Percentiles rank a stretch among this genome's conserved stretches.
Conservation (phyloP, 2,329 filamentous ascomycete genomes). For the Dendrostoma leiphaemia region DNA sequence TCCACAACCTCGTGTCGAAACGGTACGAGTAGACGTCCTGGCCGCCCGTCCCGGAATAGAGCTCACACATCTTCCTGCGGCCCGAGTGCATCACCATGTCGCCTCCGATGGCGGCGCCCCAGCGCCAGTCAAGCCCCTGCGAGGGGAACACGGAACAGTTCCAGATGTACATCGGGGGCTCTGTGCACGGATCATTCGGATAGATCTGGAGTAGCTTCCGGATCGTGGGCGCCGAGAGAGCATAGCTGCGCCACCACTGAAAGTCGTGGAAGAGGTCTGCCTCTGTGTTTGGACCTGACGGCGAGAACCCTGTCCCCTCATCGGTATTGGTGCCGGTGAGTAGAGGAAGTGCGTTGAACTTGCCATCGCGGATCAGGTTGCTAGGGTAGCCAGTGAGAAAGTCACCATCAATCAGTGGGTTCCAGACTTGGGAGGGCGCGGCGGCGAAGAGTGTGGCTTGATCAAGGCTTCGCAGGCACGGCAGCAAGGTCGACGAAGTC, state of each 20-base stretch:
- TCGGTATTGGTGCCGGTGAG: conserved; percentile 49
- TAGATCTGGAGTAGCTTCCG: conserved; percentile 44
- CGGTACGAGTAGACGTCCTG: conserved; percentile 45
- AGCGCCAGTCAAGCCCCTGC: conserved; percentile 42
- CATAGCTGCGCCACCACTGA: conserved; percentile 43
- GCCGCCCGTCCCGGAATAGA: conserved; percentile 31
- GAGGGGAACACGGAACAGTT: conserved; percentile 30
- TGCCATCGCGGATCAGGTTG: conserved; percentile 38
- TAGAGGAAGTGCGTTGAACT: conserved; percentile 42
- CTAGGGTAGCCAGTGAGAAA: conserved; percentile 48
- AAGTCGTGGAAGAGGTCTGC: conserved; percentile 40
- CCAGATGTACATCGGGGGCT: conserved; percentile 41
- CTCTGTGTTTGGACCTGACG: conserved; percentile 38
- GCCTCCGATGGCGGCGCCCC: conserved; percentile 41
- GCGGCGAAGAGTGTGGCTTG: conserved; percentile 32
- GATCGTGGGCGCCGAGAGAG: conserved; percentile 42
- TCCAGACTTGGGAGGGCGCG: conserved; percentile 37
- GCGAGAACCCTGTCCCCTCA: conserved; percentile 42
- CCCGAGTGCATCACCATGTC: conserved; percentile 49
- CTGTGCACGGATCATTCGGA: conserved; percentile 44
- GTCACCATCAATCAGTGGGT: conserved; percentile 44
- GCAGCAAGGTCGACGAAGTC: conserved; percentile 30
- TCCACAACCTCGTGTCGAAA: conserved; percentile 46
- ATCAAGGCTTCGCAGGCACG: conserved; percentile 34
- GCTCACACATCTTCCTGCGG: conserved; percentile 42